Evolutionary conservation across 2,329 filamentous ascomycete species (phyloP), one percentile per base, ranked within the genome.

Genomic region (Botrytis fabae): DNA sequence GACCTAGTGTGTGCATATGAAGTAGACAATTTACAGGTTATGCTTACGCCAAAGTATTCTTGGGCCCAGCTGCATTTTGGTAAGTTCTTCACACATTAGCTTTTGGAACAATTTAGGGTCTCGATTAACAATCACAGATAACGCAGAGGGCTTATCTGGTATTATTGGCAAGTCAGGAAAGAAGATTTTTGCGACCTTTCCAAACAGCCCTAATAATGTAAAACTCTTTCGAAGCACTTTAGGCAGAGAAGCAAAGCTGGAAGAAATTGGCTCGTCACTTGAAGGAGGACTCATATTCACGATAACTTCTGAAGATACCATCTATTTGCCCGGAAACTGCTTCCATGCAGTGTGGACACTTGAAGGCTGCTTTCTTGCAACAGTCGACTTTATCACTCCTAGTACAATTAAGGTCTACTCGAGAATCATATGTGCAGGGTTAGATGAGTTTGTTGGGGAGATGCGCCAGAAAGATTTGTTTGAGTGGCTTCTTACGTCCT

Each of bases 211-310:
- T 60, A 60, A 60, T 35, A 60, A 60, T 60, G 12, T 60, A 60
- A 60, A 35, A 60, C 57, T 60, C 20, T 60, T 60, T 60, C 20
- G n/a, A 60, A 60, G 57, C 38, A 60, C 32, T 60, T 60, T 60
- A 32, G 32, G 32, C 4, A 60, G 32, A 35, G 20, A 60, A 60
- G 32, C 32, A 60, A 60, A 60, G 20, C 32, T 60, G 7, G 20
- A 60, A 60, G 57, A 60, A 60, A 60, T 60, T 38, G 57, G 32
- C 57, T 35, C 16, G 22, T 60, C 16, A 38, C 32, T 60, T 60
- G 32, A 60, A 60, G 32, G 32, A 60, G 57, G 57, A 38, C 32
- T 60, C 20, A 60, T 32, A 60, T 60, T 60, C 32, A 60, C 32
- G 38, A 60, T 60, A 60, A 60, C 32, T 60, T 60, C 32, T 60